Percentiles rank a stretch among this genome's conserved stretches.
These are phyloP conservation scores for Fibroporia radiculosa DNA, from an alignment of 768 basidiomycete species.

Conservation along the genomic window DNA sequence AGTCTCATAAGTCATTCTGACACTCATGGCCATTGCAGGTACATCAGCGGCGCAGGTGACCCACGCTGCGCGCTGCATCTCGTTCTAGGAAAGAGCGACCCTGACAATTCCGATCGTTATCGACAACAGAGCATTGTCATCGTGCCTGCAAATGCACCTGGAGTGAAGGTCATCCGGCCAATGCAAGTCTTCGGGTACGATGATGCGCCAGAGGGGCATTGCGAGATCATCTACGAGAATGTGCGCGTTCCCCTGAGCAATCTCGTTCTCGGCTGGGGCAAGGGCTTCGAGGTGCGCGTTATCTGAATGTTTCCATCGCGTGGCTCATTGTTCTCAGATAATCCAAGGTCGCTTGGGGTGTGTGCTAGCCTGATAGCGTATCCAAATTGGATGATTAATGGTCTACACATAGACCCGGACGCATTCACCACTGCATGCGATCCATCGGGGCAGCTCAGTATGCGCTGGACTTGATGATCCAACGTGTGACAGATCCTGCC, in stretches of 20 bases:
- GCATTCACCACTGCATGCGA: conserved; percentile 97
- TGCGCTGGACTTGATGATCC: conserved; percentile 82
- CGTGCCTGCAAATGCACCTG: conserved; percentile 82
- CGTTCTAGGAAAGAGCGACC: conserved; percentile 92
- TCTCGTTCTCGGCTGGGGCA: conserved; percentile 87
- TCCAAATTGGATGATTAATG: not conserved
- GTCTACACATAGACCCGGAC: conserved; percentile 74
- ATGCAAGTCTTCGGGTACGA: conserved; percentile 94
- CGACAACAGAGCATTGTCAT: conserved; percentile 90
- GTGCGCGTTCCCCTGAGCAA: conserved; percentile 83
- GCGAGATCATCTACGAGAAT: conserved; percentile 90
- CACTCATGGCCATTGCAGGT: conserved; percentile 40
- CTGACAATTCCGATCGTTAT: conserved; percentile 67
- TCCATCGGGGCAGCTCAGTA: conserved; percentile 84
- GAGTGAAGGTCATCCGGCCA: conserved; percentile 84
- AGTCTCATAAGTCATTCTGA: not conserved
- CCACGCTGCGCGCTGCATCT: conserved; percentile 85
- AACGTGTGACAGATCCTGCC: conserved; percentile 84
- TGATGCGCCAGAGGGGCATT: conserved; percentile 95
- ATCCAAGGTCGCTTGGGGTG: conserved; percentile 95
- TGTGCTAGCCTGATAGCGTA: conserved; percentile 11
- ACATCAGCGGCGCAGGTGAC: conserved; percentile 96
- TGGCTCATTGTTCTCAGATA: conserved; percentile 36
- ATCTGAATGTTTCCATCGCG: not conserved
- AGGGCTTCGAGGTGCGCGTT: conserved; percentile 78